Conservation (phyloP, 2,329 filamentous ascomycete genomes). For the Coniella vitis region DNA sequence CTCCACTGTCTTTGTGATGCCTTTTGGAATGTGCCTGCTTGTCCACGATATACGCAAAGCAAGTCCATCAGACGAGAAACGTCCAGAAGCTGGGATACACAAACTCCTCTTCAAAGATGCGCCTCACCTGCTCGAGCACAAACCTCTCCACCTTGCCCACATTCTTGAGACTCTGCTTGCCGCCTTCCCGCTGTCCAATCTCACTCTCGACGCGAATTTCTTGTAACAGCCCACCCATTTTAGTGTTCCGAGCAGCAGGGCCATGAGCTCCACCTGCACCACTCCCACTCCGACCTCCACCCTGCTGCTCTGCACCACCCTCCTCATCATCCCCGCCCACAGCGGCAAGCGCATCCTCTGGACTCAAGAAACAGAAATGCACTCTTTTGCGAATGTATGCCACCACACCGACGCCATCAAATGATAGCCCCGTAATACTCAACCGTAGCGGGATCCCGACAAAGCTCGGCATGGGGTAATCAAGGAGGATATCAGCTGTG, state of each 20-base stretch:
- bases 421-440: slow-evolving; percentile 89
- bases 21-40: too few species aligned
- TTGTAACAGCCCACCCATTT: slow-evolving; percentile 72
- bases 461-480: slow-evolving; percentile 98
- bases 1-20: too few species aligned
- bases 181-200: slow-evolving; percentile 85
- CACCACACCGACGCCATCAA: slow-evolving; percentile 88
- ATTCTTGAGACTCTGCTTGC: slow-evolving; percentile 94
- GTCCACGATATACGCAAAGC: too few species aligned
- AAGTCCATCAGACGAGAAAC: slow-evolving; percentile 73
- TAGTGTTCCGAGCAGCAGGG: slow-evolving; percentile 30
- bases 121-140: slow-evolving; percentile 88
- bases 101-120: slow-evolving; percentile 98
- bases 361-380: slow-evolving; percentile 90
- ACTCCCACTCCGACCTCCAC: slow-evolving; percentile 12
- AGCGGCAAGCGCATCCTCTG: slow-evolving; percentile 78
- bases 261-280: not conserved
- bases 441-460: slow-evolving; percentile 91
- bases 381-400: slow-evolving; percentile 84
- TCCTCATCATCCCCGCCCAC: slow-evolving; percentile 48
- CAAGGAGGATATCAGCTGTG: slow-evolving; percentile 89
- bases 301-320: slow-evolving; percentile 17
- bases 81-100: slow-evolving; percentile 99
- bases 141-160: slow-evolving; percentile 98
- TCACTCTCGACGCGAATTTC: slow-evolving; percentile 96